Evolutionary conservation across 768 basidiomycete species (phyloP).

Genomic region (Mycena latifolia): DNA sequence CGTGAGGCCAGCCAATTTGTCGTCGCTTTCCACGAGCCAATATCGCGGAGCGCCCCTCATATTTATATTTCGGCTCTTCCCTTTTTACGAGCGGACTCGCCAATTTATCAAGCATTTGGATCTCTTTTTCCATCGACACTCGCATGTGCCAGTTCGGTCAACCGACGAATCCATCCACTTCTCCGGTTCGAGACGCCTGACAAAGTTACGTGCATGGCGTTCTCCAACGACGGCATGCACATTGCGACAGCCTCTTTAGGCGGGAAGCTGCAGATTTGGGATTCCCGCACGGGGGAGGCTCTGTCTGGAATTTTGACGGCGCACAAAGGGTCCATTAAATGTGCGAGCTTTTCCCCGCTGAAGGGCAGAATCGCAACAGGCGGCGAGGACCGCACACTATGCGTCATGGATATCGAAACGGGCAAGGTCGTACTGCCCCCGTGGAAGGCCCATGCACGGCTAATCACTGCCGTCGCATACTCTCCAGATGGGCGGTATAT

Average conservation of each 20-base stretch:
- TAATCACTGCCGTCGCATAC: not conserved
- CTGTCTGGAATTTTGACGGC: not conserved
- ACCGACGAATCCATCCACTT: not conserved
- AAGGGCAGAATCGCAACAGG: not conserved
- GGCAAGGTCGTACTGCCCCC: not conserved
- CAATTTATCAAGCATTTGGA: constrained; percentile 1
- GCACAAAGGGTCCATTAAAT: not conserved
- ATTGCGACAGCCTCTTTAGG: not conserved
- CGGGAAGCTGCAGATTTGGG: constrained; percentile 1
- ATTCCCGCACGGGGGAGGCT: constrained; percentile 1
- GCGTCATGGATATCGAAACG: not conserved
- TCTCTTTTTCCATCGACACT: constrained; percentile 1
- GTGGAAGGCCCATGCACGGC: not conserved
- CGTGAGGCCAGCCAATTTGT: constrained; percentile 8
- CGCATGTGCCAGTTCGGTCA: not conserved
- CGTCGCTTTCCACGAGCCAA: not conserved
- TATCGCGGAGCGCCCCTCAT: constrained; percentile 6
- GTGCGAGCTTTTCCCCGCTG: not conserved
- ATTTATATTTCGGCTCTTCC: not conserved
- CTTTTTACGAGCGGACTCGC: not conserved
- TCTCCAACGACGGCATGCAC: not conserved
- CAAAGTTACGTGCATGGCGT: constrained; percentile 1
- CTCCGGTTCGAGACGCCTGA: constrained; percentile 7
- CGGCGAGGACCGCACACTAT: not conserved
- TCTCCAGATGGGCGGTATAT: not conserved